These are phyloP conservation scores for Syzygium grande DNA, from an alignment of 345 rosid genomes.

Conservation along the genomic window DNA sequence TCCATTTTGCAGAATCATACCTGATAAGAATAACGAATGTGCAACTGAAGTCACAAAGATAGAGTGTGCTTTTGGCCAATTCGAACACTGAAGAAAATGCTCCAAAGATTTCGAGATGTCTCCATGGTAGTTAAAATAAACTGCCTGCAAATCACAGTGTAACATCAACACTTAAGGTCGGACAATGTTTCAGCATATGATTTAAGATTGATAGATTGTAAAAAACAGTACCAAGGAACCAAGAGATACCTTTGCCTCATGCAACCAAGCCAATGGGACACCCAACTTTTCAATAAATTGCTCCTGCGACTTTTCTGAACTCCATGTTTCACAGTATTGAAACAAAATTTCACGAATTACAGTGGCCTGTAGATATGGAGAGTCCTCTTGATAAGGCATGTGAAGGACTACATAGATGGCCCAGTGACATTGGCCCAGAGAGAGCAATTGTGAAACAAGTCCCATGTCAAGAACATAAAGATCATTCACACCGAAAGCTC, in stretches of 20 bases:
- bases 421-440: constrained; percentile 84
- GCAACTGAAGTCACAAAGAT: constrained; percentile 73
- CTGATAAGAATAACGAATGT: constrained; percentile 66
- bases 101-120: constrained; percentile 74
- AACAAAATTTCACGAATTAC: constrained; percentile 81
- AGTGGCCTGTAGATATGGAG: constrained; percentile 68
- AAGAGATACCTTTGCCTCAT: constrained; percentile 78
- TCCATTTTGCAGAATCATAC: constrained; percentile 17
- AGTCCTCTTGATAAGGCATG: constrained; percentile 60
- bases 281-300: constrained; percentile 69
- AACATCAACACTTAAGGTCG: background rate
- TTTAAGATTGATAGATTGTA: background rate
- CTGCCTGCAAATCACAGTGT: constrained; percentile 48
- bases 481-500: constrained; percentile 67
- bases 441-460: constrained; percentile 74
- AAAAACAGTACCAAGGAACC: background rate
- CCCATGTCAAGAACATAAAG: constrained; percentile 95
- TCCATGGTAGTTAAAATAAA: constrained; percentile 58
- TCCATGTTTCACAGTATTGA: constrained; percentile 88
- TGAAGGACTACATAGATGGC: constrained; percentile 92
- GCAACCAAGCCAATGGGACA: constrained; percentile 80
- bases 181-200: background rate
- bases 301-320: constrained; percentile 61
- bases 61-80: constrained; percentile 91
- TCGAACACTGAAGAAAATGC: constrained; percentile 71